These are phyloP conservation scores for Dactylonectria estremocensis DNA, from an alignment of 2,329 filamentous ascomycete species.

Conservation along the genomic window DNA sequence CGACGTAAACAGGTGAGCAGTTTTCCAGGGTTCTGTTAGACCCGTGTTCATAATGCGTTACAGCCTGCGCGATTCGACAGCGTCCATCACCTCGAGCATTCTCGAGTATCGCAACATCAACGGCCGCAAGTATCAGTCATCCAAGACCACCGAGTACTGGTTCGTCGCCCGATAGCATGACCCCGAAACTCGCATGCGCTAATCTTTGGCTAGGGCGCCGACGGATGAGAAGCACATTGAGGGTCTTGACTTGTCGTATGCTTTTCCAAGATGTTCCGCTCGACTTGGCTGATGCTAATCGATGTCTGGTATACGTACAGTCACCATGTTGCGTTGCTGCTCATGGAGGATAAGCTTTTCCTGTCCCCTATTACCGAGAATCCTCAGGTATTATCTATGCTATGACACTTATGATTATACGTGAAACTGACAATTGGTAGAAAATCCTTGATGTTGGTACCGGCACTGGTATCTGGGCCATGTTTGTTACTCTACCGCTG, in stretches of 20 bases:
- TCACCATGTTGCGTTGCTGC: slow-evolving; percentile 37
- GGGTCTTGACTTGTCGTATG: slow-evolving; percentile 34
- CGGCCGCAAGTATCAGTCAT: slow-evolving; percentile 46
- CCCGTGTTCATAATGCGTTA: background rate
- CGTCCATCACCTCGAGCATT: slow-evolving; percentile 38
- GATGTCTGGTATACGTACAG: slow-evolving; percentile 15
- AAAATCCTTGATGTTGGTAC: slow-evolving; percentile 67
- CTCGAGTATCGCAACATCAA: slow-evolving; percentile 49
- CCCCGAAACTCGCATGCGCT: background rate
- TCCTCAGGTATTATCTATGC: slow-evolving; percentile 22
- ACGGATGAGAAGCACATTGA: slow-evolving; percentile 36
- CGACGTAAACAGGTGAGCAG: slow-evolving; percentile 25
- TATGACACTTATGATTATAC: background rate
- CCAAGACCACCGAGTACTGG: slow-evolving; percentile 48
- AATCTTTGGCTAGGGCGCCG: slow-evolving; percentile 29
- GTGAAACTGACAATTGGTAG: slow-evolving; percentile 14
- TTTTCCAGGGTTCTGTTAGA: background rate
- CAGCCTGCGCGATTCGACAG: slow-evolving; percentile 33
- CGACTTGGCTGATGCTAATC: background rate
- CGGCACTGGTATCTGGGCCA: slow-evolving; percentile 71
- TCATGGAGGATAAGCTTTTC: slow-evolving; percentile 55
- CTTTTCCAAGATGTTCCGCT: background rate
- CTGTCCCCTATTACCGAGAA: slow-evolving; percentile 46
- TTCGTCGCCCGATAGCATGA: background rate
- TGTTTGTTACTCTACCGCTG: slow-evolving; percentile 15